Evolutionary conservation across 768 basidiomycete species (phyloP).

Genomic region (Postia placenta): DNA sequence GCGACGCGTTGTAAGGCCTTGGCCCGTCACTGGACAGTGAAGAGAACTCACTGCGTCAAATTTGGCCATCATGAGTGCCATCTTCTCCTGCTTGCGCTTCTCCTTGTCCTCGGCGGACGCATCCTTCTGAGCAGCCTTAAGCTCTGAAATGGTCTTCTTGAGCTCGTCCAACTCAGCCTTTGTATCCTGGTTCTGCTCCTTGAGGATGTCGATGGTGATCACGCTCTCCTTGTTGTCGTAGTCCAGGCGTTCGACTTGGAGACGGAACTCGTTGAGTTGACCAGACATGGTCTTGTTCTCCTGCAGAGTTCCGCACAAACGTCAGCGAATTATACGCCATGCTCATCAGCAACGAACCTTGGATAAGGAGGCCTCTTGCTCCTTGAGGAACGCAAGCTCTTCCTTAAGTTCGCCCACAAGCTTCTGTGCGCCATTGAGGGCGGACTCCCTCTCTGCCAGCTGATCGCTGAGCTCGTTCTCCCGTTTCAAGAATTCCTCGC

Average conservation of each 20-base stretch:
- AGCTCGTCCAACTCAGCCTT: slow-evolving; percentile 87
- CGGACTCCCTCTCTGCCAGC: slow-evolving; percentile 87
- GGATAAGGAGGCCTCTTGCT: slow-evolving; percentile 76
- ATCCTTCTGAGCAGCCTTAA: slow-evolving; percentile 79
- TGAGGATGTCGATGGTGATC: slow-evolving; percentile 91
- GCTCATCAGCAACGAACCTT: slow-evolving; percentile 42
- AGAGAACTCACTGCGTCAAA: slow-evolving; percentile 76
- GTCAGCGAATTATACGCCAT: background rate
- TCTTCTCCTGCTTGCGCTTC: slow-evolving; percentile 98
- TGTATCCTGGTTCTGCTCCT: slow-evolving; percentile 88
- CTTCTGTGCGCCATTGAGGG: slow-evolving; percentile 75
- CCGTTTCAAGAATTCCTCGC: slow-evolving; percentile 92
- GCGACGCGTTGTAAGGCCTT: background rate
- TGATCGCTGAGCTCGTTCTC: slow-evolving; percentile 96
- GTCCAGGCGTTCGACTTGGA: slow-evolving; percentile 87
- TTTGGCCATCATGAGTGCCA: slow-evolving; percentile 99
- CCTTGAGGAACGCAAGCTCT: slow-evolving; percentile 85
- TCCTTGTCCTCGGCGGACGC: slow-evolving; percentile 94
- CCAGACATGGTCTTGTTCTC: slow-evolving; percentile 94
- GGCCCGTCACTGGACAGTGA: background rate
- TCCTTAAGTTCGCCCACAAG: slow-evolving; percentile 83
- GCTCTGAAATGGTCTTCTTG: slow-evolving; percentile 67
- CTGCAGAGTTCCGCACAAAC: slow-evolving; percentile 30
- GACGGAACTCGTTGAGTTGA: slow-evolving; percentile 86
- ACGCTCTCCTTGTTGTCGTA: slow-evolving; percentile 94